Conservation (phyloP, 2,329 filamentous ascomycete species). For the Aspergillus felis region DNA sequence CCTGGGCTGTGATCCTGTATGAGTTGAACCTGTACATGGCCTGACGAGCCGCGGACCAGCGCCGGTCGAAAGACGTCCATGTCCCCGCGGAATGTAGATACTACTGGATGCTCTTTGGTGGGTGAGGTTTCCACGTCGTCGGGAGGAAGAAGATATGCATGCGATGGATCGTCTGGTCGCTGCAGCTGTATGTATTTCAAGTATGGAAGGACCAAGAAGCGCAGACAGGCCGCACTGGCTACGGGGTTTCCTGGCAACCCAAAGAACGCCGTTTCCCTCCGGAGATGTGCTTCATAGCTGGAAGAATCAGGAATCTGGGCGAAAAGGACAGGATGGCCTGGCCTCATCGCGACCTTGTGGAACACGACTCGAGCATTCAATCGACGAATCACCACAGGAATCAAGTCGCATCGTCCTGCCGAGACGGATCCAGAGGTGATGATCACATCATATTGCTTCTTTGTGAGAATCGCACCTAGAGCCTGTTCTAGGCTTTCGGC, state of each 20-base stretch:
- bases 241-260: constrained; percentile 26
- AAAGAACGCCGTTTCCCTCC: constrained; percentile 19
- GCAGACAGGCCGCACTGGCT: constrained; percentile 25
- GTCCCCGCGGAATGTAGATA: constrained; percentile 2
- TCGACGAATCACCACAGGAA: constrained; percentile 16
- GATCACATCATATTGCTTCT: constrained; percentile 19
- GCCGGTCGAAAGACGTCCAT: constrained; percentile 11
- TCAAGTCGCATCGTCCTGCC: constrained; percentile 24
- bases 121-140: neutral
- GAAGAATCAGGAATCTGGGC: constrained; percentile 12
- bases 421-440: constrained; percentile 29
- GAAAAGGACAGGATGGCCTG: constrained; percentile 28
- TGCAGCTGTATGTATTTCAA: constrained; percentile 13
- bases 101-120: neutral
- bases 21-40: neutral
- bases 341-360: constrained; percentile 26
- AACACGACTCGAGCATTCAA: constrained; percentile 21
- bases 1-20: constrained; percentile 16
- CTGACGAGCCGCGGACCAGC: neutral
- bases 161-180: constrained; percentile 1
- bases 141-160: neutral
- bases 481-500: constrained; percentile 3
- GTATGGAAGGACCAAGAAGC: constrained; percentile 26
- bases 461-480: constrained; percentile 1
- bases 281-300: neutral